Conservation (phyloP, 139 green algal species). For the Volvox africanus region DNA sequence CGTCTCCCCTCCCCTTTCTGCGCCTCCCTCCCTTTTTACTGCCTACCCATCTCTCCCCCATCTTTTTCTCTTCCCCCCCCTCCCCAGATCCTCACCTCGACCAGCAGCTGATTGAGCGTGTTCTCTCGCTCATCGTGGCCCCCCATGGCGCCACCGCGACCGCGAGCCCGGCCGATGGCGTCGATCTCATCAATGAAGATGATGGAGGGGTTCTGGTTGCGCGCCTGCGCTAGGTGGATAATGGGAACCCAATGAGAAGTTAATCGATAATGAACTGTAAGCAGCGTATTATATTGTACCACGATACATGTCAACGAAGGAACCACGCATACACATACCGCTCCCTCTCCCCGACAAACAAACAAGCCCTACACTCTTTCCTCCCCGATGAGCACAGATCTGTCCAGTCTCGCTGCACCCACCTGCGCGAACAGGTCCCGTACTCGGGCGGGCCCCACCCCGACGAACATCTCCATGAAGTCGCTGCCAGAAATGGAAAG, state of each 20-base stretch:
- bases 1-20: no score
- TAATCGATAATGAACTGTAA: no score
- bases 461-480: constrained; percentile 93
- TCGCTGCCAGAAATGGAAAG: constrained; percentile 74
- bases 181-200: constrained; percentile 99
- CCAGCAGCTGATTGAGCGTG: constrained; percentile 99
- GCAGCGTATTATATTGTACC: no score
- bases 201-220: constrained; percentile 90
- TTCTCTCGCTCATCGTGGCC: constrained; percentile 99
- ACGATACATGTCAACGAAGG: no score
- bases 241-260: no score
- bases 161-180: constrained; percentile 88
- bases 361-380: no score
- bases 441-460: constrained; percentile 93
- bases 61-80: no score
- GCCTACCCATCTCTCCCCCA: no score
- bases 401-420: neutral
- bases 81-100: constrained; percentile 80
- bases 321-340: no score
- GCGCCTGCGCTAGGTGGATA: constrained; percentile 72
- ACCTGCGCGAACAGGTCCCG: constrained; percentile 95
- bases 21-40: no score
- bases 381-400: no score
- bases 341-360: no score
- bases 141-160: constrained; percentile 82